Percentiles rank a stretch among this genome's conserved stretches.
Conservation (phyloP, 2,329 filamentous ascomycete genomes). For the Amauroascus niger region DNA sequence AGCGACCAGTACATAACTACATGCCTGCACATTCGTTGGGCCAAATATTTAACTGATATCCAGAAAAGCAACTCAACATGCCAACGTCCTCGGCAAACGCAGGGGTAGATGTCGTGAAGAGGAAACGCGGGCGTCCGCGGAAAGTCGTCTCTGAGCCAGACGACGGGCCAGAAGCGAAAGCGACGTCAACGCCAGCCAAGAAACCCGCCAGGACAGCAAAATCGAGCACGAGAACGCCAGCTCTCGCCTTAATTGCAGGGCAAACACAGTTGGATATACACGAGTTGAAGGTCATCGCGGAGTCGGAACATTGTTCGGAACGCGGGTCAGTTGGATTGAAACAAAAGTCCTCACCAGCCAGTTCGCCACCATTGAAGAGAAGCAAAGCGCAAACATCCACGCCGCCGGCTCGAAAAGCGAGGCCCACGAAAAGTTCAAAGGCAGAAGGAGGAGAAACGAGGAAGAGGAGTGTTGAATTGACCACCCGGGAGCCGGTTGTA, state of each 20-base stretch:
- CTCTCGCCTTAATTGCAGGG: background rate
- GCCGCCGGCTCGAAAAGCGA: background rate
- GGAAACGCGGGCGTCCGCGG: slow-evolving; percentile 6
- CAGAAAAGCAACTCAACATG: background rate
- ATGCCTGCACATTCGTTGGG: too few species aligned
- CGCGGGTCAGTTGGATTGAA: background rate
- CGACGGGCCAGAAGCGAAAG: background rate
- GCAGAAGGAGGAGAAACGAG: background rate
- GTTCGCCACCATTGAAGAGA: background rate
- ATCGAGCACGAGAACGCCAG: background rate
- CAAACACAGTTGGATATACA: background rate
- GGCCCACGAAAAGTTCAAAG: background rate
- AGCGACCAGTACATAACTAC: too few species aligned
- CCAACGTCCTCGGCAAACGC: background rate
- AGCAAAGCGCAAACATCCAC: background rate
- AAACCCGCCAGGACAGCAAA: background rate
- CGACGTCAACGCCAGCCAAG: slow-evolving; percentile 5
- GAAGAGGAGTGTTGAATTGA: background rate
- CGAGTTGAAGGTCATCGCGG: background rate
- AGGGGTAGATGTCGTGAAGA: slow-evolving; percentile 2
- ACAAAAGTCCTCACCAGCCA: background rate
- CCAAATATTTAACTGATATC: background rate
- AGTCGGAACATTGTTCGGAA: background rate
- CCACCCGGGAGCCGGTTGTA: background rate
- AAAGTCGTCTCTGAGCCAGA: background rate